Percentiles rank a stretch among this genome's conserved stretches.
Evolutionary conservation across 1,284 basidiomycete species (phyloP).

Genomic region (Ustilago bromivora): DNA sequence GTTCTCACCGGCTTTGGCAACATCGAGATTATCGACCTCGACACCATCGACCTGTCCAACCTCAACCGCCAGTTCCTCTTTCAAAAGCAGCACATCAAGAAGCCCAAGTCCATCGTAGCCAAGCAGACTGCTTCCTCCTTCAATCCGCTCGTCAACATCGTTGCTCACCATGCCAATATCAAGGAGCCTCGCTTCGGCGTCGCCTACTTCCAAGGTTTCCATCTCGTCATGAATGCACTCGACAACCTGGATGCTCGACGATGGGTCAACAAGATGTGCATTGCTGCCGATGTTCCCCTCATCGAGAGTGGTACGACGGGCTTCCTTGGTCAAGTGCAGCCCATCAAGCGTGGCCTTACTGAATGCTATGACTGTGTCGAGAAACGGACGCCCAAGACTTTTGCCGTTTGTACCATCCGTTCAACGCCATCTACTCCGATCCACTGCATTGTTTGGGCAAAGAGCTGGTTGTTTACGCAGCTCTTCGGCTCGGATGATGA

Average conservation of each 20-base stretch:
- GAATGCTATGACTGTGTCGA: slow-evolving; percentile 67
- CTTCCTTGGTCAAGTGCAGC: slow-evolving; percentile 79
- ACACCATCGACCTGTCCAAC: slow-evolving; percentile 98
- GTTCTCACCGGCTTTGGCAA: slow-evolving; percentile 91
- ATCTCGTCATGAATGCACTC: slow-evolving; percentile 93
- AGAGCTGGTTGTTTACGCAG: slow-evolving; percentile 87
- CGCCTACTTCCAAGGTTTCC: slow-evolving; percentile 88
- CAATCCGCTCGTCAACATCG: slow-evolving; percentile 89
- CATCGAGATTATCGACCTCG: slow-evolving; percentile 91
- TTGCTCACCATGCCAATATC: slow-evolving; percentile 92
- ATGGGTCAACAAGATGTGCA: slow-evolving; percentile 90
- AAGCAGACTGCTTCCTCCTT: slow-evolving; percentile 88
- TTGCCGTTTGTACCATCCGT: slow-evolving; percentile 97
- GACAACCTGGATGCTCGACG: slow-evolving; percentile 78
- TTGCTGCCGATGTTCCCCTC: slow-evolving; percentile 87
- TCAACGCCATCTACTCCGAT: slow-evolving; percentile 97
- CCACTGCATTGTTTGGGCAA: slow-evolving; percentile 99
- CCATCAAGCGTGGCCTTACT: slow-evolving; percentile 46
- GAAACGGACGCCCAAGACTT: slow-evolving; percentile 91
- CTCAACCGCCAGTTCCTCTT: slow-evolving; percentile 98
- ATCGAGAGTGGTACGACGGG: slow-evolving; percentile 98
- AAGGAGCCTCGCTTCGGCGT: slow-evolving; percentile 92
- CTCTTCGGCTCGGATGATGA: slow-evolving; percentile 53
- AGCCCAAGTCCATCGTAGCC: slow-evolving; percentile 93
- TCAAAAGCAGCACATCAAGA: slow-evolving; percentile 95